These are phyloP conservation scores for Clavulina sp. DNA, from an alignment of 768 basidiomycete species.

Conservation along the genomic window DNA sequence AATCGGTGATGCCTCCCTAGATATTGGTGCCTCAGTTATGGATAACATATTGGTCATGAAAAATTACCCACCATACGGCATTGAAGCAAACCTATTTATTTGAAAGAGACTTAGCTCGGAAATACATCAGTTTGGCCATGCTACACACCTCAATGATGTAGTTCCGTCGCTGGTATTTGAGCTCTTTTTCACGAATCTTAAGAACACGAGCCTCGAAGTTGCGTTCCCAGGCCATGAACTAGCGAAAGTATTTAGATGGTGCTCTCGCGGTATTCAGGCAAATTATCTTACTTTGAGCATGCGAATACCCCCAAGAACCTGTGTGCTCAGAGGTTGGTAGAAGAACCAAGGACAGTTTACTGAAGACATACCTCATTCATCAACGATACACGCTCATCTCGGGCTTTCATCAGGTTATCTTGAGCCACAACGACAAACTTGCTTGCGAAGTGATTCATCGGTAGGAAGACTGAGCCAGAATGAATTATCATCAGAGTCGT, in stretches of 20 bases:
- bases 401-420: slow-evolving; percentile 78
- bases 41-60: neutral
- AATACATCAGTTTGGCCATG: neutral
- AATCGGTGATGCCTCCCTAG: slow-evolving; percentile 29
- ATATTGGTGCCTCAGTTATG: neutral
- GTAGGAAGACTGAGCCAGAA: slow-evolving; percentile 26
- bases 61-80: slow-evolving; percentile 30
- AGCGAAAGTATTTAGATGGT: slow-evolving; percentile 14
- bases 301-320: slow-evolving; percentile 70
- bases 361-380: slow-evolving; percentile 57
- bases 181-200: slow-evolving; percentile 58
- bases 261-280: neutral
- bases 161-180: slow-evolving; percentile 70
- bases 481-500: neutral
- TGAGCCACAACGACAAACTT: slow-evolving; percentile 62
- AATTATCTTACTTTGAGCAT: slow-evolving; percentile 51
- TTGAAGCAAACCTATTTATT: slow-evolving; percentile 25
- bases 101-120: slow-evolving; percentile 7
- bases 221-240: slow-evolving; percentile 91
- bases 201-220: slow-evolving; percentile 65
- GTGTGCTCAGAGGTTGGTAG: neutral
- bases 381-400: slow-evolving; percentile 74
- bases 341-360: neutral
- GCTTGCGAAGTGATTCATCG: slow-evolving; percentile 71
- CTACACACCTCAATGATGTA: slow-evolving; percentile 59